These are phyloP conservation scores for Ceratobasidium sp. DNA, from an alignment of 1,284 basidiomycete genomes.

Conservation along the genomic window DNA sequence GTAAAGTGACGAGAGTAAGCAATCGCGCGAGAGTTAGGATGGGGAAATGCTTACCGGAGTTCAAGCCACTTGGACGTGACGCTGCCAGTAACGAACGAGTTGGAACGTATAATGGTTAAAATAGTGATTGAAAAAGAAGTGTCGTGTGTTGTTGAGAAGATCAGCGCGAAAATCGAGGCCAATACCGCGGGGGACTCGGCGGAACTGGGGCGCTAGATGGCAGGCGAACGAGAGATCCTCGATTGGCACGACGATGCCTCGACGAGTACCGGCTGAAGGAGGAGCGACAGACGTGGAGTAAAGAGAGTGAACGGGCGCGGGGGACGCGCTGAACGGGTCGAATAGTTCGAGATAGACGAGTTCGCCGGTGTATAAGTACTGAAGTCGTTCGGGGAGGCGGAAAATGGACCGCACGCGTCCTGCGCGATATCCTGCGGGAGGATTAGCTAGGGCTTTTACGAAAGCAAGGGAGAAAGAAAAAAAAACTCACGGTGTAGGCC, in stretches of 20 bases:
- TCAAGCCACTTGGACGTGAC: too few relatives aligned
- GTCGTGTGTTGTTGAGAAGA: neutral
- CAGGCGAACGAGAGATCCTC: neutral
- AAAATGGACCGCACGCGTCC: conserved; percentile 25
- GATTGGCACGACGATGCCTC: neutral
- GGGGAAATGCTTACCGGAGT: too few relatives aligned
- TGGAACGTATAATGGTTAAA: conserved; percentile 26
- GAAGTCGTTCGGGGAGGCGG: neutral
- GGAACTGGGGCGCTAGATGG: conserved; percentile 23
- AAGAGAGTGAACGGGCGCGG: neutral
- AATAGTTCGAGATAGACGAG: conserved; percentile 30
- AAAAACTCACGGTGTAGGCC: too few relatives aligned
- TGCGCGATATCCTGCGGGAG: conserved; percentile 27
- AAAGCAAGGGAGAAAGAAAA: too few relatives aligned
- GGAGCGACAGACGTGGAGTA: neutral
- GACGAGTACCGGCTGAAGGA: neutral
- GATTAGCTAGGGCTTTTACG: too few relatives aligned
- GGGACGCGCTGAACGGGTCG: neutral
- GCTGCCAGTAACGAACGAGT: conserved; percentile 17
- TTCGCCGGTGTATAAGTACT: neutral
- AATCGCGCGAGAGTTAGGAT: too few relatives aligned
- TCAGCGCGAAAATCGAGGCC: neutral
- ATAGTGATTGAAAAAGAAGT: too few relatives aligned
- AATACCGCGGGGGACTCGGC: neutral
- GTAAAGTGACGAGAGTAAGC: too few relatives aligned